A percentile compares a stretch with the other conserved stretches of the same genome.
These are phyloP conservation scores for Coniochaeta sp. DNA, from an alignment of 2,329 filamentous ascomycete genomes.

Conservation along the genomic window DNA sequence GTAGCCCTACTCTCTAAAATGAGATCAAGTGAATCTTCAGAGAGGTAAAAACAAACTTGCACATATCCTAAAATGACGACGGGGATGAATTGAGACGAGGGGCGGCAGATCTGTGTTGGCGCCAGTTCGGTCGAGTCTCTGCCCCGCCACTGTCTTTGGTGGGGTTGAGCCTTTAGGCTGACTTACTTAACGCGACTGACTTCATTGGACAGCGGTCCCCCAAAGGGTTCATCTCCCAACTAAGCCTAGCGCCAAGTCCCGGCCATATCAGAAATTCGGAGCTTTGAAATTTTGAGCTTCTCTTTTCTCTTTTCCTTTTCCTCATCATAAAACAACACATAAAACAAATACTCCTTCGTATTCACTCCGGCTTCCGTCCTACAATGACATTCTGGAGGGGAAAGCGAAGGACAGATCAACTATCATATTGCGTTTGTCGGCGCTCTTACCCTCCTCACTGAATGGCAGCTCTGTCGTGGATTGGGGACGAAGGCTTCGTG, in stretches of 20 bases:
- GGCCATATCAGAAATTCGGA: slow-evolving; percentile 9
- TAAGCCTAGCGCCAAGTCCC: neutral
- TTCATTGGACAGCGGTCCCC: neutral
- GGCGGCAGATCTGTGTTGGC: neutral
- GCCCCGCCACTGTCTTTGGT: neutral
- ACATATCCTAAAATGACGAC: neutral
- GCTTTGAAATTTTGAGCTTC: slow-evolving; percentile 1
- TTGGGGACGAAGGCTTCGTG: slow-evolving; percentile 12
- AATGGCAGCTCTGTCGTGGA: slow-evolving; percentile 13
- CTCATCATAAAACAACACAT: slow-evolving; percentile 25
- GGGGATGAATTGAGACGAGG: neutral
- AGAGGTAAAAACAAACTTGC: neutral
- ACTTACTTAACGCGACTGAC: neutral
- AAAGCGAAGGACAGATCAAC: slow-evolving; percentile 62
- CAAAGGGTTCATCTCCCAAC: slow-evolving; percentile 2
- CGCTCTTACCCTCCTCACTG: slow-evolving; percentile 41
- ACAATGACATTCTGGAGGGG: slow-evolving; percentile 55
- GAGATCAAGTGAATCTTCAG: neutral
- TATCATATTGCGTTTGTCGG: slow-evolving; percentile 14
- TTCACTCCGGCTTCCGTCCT: slow-evolving; percentile 59
- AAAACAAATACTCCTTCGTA: slow-evolving; percentile 46
- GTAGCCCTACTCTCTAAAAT: neutral
- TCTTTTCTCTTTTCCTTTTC: slow-evolving; percentile 21
- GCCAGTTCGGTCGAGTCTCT: neutral
- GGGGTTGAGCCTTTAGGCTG: neutral